phyloP scores from a whole-genome alignment of 2,329 filamentous ascomycete species.

The Penicillium brevicompactum region DNA sequence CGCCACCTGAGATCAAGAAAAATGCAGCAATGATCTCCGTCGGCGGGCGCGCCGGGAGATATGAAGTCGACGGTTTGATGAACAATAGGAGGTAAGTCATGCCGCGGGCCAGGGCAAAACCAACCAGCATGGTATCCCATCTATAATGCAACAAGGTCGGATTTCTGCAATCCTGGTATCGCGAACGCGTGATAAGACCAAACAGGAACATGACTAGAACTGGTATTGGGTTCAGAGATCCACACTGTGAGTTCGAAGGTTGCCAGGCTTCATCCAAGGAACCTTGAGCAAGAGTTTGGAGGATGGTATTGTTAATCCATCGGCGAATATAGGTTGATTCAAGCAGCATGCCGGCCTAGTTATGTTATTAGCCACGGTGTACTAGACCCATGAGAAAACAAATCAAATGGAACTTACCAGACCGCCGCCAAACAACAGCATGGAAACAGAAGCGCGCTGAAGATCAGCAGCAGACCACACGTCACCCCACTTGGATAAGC shows the following conservation, averaged over 20 bases:
- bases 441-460: conserved; percentile 88
- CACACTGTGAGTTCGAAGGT: conserved; percentile 67
- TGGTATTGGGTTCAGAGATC: conserved; percentile 86
- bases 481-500: conserved; percentile 71
- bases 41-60: conserved; percentile 80
- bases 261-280: conserved; percentile 55
- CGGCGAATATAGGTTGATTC: conserved; percentile 72
- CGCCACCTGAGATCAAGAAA: conserved; percentile 80
- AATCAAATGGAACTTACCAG: no score
- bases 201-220: conserved; percentile 82
- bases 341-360: conserved; percentile 83
- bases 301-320: conserved; percentile 51
- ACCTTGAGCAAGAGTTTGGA: conserved; percentile 41
- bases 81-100: conserved; percentile 80
- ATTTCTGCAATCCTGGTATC: conserved; percentile 80
- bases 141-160: conserved; percentile 91
- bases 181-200: conserved; percentile 93
- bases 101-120: conserved; percentile 74
- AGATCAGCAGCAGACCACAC: conserved; percentile 78
- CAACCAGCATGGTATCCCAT: conserved; percentile 84
- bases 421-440: conserved; percentile 92
- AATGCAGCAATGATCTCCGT: conserved; percentile 88
- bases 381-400: no score
- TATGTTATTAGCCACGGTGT: no score
- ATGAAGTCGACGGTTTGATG: conserved; percentile 76